A percentile compares a stretch with the other conserved stretches of the same genome.
Conservation (phyloP, 257 asterid genomes). For the Jacaranda copaia region DNA sequence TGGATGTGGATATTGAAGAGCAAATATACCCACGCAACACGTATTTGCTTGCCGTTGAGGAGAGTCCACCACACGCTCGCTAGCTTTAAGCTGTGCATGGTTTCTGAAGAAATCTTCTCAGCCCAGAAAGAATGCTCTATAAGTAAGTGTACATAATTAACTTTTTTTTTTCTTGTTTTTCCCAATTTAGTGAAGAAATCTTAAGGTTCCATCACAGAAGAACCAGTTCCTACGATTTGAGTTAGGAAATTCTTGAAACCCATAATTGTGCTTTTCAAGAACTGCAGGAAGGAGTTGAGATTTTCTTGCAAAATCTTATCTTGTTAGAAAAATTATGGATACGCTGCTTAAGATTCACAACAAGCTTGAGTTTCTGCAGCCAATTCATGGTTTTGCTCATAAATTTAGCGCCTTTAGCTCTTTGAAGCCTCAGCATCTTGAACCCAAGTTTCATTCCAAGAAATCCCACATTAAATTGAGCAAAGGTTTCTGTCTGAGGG, state of each 20-base stretch:
- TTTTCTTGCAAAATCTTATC: conserved; percentile 26
- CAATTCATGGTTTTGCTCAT: conserved; percentile 62
- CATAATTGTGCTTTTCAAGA: conserved; percentile 34
- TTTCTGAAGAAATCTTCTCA: conserved; percentile 32
- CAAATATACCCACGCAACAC: conserved; percentile 46
- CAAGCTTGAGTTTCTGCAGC: conserved; percentile 76
- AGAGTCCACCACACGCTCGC: conserved; percentile 47
- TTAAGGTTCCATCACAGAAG: conserved; percentile 1
- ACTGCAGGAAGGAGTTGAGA: conserved; percentile 27
- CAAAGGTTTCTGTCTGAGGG: conserved; percentile 49
- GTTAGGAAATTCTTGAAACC: conserved; percentile 39
- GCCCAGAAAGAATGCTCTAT: neutral
- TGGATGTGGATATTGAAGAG: conserved; percentile 40
- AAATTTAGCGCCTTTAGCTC: conserved; percentile 58
- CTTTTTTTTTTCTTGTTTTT: neutral
- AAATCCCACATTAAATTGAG: conserved; percentile 49
- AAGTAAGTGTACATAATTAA: conserved; percentile 37
- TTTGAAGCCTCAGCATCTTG: conserved; percentile 61
- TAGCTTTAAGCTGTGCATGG: conserved; percentile 14
- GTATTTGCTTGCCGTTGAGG: conserved; percentile 27
- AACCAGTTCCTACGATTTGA: conserved; percentile 17
- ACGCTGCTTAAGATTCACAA: conserved; percentile 77
- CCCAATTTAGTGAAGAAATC: conserved; percentile 9
- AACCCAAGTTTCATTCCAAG: conserved; percentile 45
- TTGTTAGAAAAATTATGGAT: conserved; percentile 57